A percentile compares a stretch with the other conserved stretches of the same genome.
These are phyloP conservation scores for Cephaloascus albidus DNA, from an alignment of 805 yeast species.

Conservation along the genomic window DNA sequence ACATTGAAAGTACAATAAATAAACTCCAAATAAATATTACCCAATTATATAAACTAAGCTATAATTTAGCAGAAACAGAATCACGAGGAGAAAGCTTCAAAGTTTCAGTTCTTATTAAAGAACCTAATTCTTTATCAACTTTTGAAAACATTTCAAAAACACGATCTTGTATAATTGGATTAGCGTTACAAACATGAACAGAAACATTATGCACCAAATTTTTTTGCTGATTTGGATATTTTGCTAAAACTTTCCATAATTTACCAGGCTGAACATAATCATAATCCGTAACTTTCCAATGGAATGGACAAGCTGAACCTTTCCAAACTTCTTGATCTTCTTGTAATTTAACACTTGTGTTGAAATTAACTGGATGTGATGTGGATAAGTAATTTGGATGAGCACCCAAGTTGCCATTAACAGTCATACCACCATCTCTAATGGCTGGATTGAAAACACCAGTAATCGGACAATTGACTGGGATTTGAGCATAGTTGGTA, in stretches of 20 bases:
- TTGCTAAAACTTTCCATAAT: slow-evolving; percentile 72
- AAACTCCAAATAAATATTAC: not conserved
- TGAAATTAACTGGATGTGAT: slow-evolving; percentile 39
- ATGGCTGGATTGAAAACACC: slow-evolving; percentile 53
- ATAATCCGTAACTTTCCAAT: slow-evolving; percentile 65
- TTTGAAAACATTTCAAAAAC: slow-evolving; percentile 69
- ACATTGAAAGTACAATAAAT: not conserved
- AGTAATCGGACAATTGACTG: slow-evolving; percentile 38
- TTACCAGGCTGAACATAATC: slow-evolving; percentile 74
- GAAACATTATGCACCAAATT: slow-evolving; percentile 80
- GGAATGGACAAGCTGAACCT: slow-evolving; percentile 78
- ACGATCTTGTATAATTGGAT: slow-evolving; percentile 66
- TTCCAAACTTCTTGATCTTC: slow-evolving; percentile 73
- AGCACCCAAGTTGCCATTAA: slow-evolving; percentile 57
- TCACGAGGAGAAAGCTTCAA: slow-evolving; percentile 41
- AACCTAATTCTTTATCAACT: slow-evolving; percentile 63
- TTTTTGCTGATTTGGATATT: slow-evolving; percentile 73
- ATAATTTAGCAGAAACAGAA: slow-evolving; percentile 9
- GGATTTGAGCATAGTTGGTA: slow-evolving; percentile 55
- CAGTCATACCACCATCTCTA: slow-evolving; percentile 7
- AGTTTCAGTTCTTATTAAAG: slow-evolving; percentile 55
- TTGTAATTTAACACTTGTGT: slow-evolving; percentile 33
- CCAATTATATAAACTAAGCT: slow-evolving; percentile 1
- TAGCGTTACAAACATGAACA: slow-evolving; percentile 61
- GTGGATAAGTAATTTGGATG: slow-evolving; percentile 69